Evolutionary conservation across 2,329 filamentous ascomycete genomes (phyloP).

Genomic region (Neopestalotiopsis sp.): DNA sequence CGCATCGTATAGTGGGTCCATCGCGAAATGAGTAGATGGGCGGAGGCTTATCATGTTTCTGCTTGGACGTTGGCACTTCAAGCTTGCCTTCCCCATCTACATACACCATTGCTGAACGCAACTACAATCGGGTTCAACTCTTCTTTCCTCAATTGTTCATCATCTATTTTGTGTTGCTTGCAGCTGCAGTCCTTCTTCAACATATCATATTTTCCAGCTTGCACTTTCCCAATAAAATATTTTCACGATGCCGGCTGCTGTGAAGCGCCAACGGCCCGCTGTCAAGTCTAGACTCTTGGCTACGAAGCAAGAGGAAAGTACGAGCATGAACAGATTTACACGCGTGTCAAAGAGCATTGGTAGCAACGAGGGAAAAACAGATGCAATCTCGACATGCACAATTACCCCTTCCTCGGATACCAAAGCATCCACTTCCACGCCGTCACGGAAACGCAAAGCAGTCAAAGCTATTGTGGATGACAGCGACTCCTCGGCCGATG

Average conservation of each 20-base stretch:
- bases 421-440: conserved; percentile 45
- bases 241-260: conserved; percentile 35
- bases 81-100: not conserved
- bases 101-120: not conserved
- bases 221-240: not conserved
- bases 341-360: conserved; percentile 52
- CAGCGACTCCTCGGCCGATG: conserved; percentile 35
- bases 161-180: not conserved
- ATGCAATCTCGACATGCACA: conserved; percentile 23
- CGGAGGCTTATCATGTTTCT: not conserved
- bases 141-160: not conserved
- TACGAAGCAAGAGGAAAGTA: conserved; percentile 35
- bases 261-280: conserved; percentile 33
- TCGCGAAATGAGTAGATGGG: not conserved
- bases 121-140: conserved; percentile 13
- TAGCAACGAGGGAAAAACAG: conserved; percentile 42
- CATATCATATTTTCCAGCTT: not conserved
- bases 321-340: conserved; percentile 49
- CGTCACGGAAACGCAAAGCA: conserved; percentile 42
- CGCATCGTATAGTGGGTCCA: not conserved
- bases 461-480: conserved; percentile 32
- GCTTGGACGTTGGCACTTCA: not conserved
- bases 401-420: conserved; percentile 40
- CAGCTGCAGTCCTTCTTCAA: not conserved
- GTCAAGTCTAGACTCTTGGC: conserved; percentile 30